A percentile compares a stretch with the other conserved stretches of the same genome.
These are phyloP conservation scores for Starmerella bacillaris DNA, from an alignment of 805 yeast species.

Conservation along the genomic window DNA sequence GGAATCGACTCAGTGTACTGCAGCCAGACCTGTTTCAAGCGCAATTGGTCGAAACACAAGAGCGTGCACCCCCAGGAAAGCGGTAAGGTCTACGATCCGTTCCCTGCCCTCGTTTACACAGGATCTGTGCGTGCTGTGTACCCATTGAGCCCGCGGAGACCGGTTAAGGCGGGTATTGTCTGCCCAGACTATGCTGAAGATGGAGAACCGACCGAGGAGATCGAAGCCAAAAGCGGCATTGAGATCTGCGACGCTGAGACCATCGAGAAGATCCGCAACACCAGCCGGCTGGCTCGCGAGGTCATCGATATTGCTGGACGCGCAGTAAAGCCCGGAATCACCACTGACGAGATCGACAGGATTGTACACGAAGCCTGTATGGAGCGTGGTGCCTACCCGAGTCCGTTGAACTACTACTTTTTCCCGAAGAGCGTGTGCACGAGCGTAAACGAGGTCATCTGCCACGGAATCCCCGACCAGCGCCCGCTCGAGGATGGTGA, in stretches of 20 bases:
- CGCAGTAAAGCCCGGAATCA: conserved; percentile 66
- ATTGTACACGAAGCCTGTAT: conserved; percentile 77
- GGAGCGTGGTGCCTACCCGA: conserved; percentile 80
- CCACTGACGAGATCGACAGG: conserved; percentile 81
- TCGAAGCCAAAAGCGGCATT: conserved; percentile 43
- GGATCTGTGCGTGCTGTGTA: conserved; percentile 64
- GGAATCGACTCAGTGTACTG: conserved; percentile 54
- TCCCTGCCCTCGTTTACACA: conserved; percentile 55
- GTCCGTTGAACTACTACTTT: conserved; percentile 84
- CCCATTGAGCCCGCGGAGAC: conserved; percentile 59
- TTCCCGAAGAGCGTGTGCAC: conserved; percentile 88
- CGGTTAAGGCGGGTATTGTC: conserved; percentile 51
- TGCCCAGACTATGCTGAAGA: conserved; percentile 68
- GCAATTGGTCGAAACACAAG: conserved; percentile 43
- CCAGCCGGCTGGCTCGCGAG: conserved; percentile 65
- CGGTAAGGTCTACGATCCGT: conserved; percentile 60
- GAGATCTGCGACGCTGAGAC: conserved; percentile 47
- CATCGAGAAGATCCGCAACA: conserved; percentile 55
- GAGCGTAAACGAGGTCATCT: conserved; percentile 83
- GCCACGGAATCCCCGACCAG: conserved; percentile 95
- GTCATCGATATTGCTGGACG: conserved; percentile 79
- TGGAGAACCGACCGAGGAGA: conserved; percentile 69
- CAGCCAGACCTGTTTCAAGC: conserved; percentile 63
- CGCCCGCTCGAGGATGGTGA: conserved; percentile 81
- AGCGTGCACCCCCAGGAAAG: conserved; percentile 38